These are phyloP conservation scores for Emergomyces pasteurianus DNA, from an alignment of 2,329 filamentous ascomycete genomes.

Conservation along the genomic window DNA sequence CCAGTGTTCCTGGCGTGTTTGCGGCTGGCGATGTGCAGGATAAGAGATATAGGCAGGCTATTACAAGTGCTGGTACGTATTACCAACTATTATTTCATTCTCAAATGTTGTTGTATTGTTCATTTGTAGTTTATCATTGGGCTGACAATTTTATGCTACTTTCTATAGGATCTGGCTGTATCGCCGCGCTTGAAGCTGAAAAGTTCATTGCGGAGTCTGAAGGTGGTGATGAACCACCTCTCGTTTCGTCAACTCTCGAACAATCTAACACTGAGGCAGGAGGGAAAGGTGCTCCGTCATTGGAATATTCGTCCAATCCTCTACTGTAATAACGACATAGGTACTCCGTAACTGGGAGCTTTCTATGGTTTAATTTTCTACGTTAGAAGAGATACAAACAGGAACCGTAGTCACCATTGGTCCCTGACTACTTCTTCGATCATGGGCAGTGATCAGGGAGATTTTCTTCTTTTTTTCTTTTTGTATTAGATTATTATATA, in stretches of 20 bases:
- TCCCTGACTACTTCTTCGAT: not conserved
- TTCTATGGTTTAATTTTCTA: not conserved
- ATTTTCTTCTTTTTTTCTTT: not conserved
- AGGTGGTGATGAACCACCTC: slow-evolving; percentile 23
- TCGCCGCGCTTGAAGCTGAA: slow-evolving; percentile 91
- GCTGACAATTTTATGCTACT: not conserved
- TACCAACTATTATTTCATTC: slow-evolving; percentile 12
- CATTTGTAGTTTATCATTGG: not conserved
- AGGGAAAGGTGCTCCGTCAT: slow-evolving; percentile 39
- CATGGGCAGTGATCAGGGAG: not conserved
- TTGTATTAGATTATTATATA: not conserved
- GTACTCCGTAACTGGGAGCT: too few species aligned
- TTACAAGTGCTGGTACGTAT: slow-evolving; percentile 82
- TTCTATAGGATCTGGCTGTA: slow-evolving; percentile 73
- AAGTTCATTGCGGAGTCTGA: slow-evolving; percentile 77
- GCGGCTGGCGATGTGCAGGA: slow-evolving; percentile 97
- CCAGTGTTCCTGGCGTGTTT: slow-evolving; percentile 83
- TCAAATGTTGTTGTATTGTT: not conserved
- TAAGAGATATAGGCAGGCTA: slow-evolving; percentile 94
- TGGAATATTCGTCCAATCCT: slow-evolving; percentile 54
- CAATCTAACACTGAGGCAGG: slow-evolving; percentile 33
- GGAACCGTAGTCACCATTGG: not conserved
- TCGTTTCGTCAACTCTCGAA: slow-evolving; percentile 32
- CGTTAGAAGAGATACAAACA: not conserved
- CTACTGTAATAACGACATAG: slow-evolving; percentile 47